Evolutionary conservation across 345 rosid genomes (phyloP).

Genomic region (Salix koriyanagi): DNA sequence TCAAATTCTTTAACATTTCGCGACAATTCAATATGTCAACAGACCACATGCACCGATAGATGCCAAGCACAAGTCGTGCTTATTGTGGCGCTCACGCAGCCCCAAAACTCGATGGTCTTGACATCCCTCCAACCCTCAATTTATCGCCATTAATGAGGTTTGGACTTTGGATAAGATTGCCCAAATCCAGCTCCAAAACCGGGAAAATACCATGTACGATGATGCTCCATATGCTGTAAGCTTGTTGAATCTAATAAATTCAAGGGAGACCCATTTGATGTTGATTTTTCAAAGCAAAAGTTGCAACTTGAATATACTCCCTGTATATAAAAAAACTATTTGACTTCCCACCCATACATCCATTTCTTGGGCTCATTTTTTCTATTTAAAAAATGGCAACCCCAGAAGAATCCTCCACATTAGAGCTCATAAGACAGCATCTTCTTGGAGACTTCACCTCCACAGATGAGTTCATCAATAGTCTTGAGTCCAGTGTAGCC

Average conservation of each 20-base stretch:
- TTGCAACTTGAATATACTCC: not conserved
- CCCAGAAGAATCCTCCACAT: constrained; percentile 31
- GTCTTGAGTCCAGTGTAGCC: constrained; percentile 23
- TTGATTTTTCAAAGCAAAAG: not conserved
- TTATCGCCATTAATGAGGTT: not conserved
- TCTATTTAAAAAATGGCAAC: constrained; percentile 23
- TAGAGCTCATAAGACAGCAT: constrained; percentile 46
- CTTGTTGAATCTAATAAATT: not conserved
- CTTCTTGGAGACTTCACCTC: constrained; percentile 55
- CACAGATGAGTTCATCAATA: constrained; percentile 34
- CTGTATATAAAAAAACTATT: not conserved
- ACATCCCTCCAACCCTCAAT: not conserved
- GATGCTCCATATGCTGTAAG: not conserved
- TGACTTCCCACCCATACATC: not conserved
- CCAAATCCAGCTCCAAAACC: not conserved
- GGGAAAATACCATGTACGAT: not conserved
- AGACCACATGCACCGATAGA: not conserved
- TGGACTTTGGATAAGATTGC: not conserved
- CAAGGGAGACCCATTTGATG: not conserved
- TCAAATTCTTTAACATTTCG: too few species aligned
- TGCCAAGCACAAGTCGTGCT: not conserved
- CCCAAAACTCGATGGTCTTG: not conserved
- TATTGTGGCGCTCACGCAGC: too few species aligned
- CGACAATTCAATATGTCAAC: not conserved
- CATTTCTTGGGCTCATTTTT: not conserved